phyloP scores from a whole-genome alignment of 1,139 yeast species.

The Suhomyces choctaworum region DNA sequence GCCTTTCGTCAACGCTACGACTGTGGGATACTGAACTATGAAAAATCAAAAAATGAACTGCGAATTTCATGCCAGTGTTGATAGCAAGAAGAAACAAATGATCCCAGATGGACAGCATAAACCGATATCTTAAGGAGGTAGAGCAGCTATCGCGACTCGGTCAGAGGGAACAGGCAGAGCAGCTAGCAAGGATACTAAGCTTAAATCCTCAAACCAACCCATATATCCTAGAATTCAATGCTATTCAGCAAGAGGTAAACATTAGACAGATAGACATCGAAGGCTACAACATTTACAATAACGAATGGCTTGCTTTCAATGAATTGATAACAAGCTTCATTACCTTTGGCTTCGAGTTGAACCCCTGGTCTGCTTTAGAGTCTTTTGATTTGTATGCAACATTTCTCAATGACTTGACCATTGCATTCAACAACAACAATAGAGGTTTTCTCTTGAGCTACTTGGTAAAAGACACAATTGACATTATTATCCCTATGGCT shows the following conservation, averaged over 20 bases:
- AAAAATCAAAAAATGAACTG: not conserved
- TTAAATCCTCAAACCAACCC: slow-evolving; percentile 16
- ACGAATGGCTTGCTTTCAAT: slow-evolving; percentile 53
- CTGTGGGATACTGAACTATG: too few relatives aligned
- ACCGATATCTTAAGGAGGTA: slow-evolving; percentile 14
- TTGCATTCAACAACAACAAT: slow-evolving; percentile 57
- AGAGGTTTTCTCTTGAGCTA: slow-evolving; percentile 52
- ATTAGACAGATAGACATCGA: slow-evolving; percentile 11
- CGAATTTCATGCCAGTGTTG: too few relatives aligned
- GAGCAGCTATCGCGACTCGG: slow-evolving; percentile 8
- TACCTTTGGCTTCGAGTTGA: slow-evolving; percentile 50
- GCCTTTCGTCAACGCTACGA: too few relatives aligned
- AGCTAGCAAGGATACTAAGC: slow-evolving; percentile 12
- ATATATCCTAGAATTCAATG: slow-evolving; percentile 14
- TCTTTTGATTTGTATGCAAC: slow-evolving; percentile 61
- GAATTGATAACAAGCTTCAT: slow-evolving; percentile 53
- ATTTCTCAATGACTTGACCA: slow-evolving; percentile 53
- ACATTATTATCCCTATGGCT: slow-evolving; percentile 50
- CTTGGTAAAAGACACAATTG: slow-evolving; percentile 43
- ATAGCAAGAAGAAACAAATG: too few relatives aligned
- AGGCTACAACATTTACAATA: slow-evolving; percentile 31
- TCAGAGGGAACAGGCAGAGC: slow-evolving; percentile 13
- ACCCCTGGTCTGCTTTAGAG: slow-evolving; percentile 56
- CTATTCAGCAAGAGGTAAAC: slow-evolving; percentile 2
- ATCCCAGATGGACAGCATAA: slow-evolving; percentile 16